A percentile compares a stretch with the other conserved stretches of the same genome.
Evolutionary conservation across 2,329 filamentous ascomycete genomes (phyloP).

Genomic region (Neonectria sp.): DNA sequence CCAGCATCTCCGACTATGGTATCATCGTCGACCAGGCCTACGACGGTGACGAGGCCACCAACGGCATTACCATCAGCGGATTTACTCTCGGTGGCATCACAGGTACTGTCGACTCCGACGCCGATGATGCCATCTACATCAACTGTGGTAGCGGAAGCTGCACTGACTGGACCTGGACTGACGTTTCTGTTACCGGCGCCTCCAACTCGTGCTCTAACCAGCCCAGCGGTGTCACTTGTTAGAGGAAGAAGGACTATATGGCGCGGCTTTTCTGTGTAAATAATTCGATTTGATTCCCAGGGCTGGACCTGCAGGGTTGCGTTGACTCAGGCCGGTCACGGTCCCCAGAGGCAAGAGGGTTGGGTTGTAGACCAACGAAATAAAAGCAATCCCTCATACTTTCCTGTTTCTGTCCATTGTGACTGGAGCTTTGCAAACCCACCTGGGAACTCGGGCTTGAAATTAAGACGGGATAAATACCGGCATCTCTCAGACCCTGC

Average conservation of each 20-base stretch:
- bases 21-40: slow-evolving; percentile 30
- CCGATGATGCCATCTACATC: slow-evolving; percentile 28
- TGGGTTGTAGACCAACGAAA: too few relatives aligned
- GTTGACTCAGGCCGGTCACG: too few relatives aligned
- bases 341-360: too few relatives aligned
- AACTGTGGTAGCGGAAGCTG: slow-evolving; percentile 28
- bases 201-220: slow-evolving; percentile 28
- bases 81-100: slow-evolving; percentile 21
- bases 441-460: too few relatives aligned
- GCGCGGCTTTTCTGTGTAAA: slow-evolving; percentile 1
- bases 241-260: neutral
- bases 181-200: slow-evolving; percentile 22
- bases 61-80: slow-evolving; percentile 24
- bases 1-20: slow-evolving; percentile 26
- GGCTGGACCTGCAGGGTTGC: neutral
- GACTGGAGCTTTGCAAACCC: too few relatives aligned
- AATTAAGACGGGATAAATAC: too few relatives aligned
- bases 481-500: too few relatives aligned
- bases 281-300: slow-evolving; percentile 2
- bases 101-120: slow-evolving; percentile 22
- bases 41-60: slow-evolving; percentile 27
- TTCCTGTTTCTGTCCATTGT: too few relatives aligned
- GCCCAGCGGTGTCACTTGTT: slow-evolving; percentile 25
- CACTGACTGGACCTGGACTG: slow-evolving; percentile 32
- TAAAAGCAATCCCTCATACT: too few relatives aligned